Base-by-base conservation (phyloP, 2,329 filamentous ascomycete genomes). In the Xylariaceae sp. region DNA sequence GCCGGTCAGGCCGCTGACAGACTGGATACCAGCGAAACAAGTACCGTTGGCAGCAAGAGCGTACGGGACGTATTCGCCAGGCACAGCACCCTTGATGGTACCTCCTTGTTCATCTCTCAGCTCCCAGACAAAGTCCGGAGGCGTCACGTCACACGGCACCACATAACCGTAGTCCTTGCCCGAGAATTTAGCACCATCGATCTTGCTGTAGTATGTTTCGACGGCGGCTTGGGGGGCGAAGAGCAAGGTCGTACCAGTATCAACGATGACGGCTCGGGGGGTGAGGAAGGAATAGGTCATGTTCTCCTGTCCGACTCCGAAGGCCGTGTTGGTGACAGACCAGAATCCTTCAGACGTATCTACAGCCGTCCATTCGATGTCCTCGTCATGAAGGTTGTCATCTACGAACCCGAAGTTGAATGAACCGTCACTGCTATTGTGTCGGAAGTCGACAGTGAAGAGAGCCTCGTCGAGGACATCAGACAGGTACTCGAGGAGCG, bases 11-110 rank as follows among this genome's bases (percentile, higher is more conserved):
- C 62, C 62, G 14, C 67, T 68, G 39, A 73, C 67, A 32, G 71
- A 75, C 74, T 94, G 89, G 55, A 95, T 78, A 43, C 88, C 89
- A 48, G 89, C 89, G 66, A 81, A 91, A 75, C 89, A 94, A 48
- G 66, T 74, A 27, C 74, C 74, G 2, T 69, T 70, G 11, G 75
- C 73, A 14, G 75, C 68, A 11, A 74, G 66, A 19, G 80, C 72
- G 59, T 81, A 85, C 53, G 78, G 76, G 53, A 86, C 68, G 49
- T 80, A 74, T 2, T 65, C 63, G 1, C 82, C 81, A 0, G 80
- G 75, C 6, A 86, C 71, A 17, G 70, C 78, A 11, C 77, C 71
- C 36, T 75, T 66, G 55, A 80, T 72, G 42, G 71, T 67, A 41
- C 70, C 61, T 10, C 62, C 63, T 1, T 43, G 65, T 39, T 74